Conservation (phyloP, 2,329 filamentous ascomycete genomes). For the Monilinia polystroma region DNA sequence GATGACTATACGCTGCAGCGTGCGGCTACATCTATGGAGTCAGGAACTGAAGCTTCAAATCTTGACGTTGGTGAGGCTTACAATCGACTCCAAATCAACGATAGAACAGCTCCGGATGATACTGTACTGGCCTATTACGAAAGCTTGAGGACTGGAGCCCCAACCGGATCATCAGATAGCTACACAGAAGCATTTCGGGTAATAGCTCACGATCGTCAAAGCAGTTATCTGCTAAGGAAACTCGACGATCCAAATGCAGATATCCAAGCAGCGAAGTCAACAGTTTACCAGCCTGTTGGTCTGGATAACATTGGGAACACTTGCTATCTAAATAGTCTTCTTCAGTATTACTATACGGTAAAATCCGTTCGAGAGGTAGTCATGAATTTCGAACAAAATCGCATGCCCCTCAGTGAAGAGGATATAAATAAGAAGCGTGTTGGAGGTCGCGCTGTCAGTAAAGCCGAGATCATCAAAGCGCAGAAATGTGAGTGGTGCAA, state of each 20-base stretch:
- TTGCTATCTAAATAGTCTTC: slow-evolving; percentile 93
- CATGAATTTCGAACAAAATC: slow-evolving; percentile 68
- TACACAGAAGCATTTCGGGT: slow-evolving; percentile 38
- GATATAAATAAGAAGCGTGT: slow-evolving; percentile 67
- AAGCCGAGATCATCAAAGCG: slow-evolving; percentile 57
- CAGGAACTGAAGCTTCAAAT: slow-evolving; percentile 30
- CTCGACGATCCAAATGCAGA: slow-evolving; percentile 40
- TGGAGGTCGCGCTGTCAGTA: slow-evolving; percentile 66
- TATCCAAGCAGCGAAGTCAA: slow-evolving; percentile 32
- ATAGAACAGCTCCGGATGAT: slow-evolving; percentile 36
- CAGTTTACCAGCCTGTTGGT: slow-evolving; percentile 72
- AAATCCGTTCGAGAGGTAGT: slow-evolving; percentile 78
- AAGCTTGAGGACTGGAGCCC: slow-evolving; percentile 34
- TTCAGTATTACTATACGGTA: slow-evolving; percentile 93
- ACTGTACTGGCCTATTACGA: slow-evolving; percentile 39
- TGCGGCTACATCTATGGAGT: slow-evolving; percentile 36
- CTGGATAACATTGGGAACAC: slow-evolving; percentile 95
- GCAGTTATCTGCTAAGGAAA: slow-evolving; percentile 39
- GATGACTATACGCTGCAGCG: slow-evolving; percentile 34
- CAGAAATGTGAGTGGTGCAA: slow-evolving; percentile 65
- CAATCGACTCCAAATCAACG: slow-evolving; percentile 37
- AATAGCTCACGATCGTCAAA: slow-evolving; percentile 39
- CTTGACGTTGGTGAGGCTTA: slow-evolving; percentile 39
- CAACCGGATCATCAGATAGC: slow-evolving; percentile 38
- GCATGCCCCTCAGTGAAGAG: slow-evolving; percentile 65